These are phyloP conservation scores for Nitzschia palea DNA, from an alignment of 108 stramenopile genomes.

Conservation along the genomic window DNA sequence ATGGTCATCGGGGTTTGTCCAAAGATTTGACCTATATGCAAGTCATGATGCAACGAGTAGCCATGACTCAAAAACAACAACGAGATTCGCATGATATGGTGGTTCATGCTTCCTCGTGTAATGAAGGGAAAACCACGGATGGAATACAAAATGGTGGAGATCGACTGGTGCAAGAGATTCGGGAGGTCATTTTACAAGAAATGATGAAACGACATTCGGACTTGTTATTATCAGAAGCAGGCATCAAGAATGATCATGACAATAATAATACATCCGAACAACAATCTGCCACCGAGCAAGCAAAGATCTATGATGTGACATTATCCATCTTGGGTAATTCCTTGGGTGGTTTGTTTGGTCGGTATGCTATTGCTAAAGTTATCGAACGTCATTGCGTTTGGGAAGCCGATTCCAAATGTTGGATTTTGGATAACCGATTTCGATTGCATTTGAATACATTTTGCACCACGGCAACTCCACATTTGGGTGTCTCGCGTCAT, in stretches of 20 bases:
- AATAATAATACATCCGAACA: background rate
- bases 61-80: conserved; percentile 8
- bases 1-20: conserved; percentile 52
- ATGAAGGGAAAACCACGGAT: conserved; percentile 77
- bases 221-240: background rate
- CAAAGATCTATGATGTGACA: conserved; percentile 39
- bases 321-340: conserved; percentile 85
- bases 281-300: background rate
- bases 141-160: conserved; percentile 78
- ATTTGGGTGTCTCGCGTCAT: conserved; percentile 73
- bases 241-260: background rate
- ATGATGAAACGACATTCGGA: conserved; percentile 34
- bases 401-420: conserved; percentile 13
- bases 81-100: conserved; percentile 44
- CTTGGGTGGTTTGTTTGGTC: conserved; percentile 80
- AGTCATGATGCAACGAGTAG: conserved; percentile 30
- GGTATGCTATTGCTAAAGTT: conserved; percentile 77
- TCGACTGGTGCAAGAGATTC: conserved; percentile 71
- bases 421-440: conserved; percentile 39
- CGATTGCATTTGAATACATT: conserved; percentile 68
- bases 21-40: conserved; percentile 52
- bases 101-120: conserved; percentile 66
- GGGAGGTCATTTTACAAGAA: conserved; percentile 52
- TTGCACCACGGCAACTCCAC: conserved; percentile 87
- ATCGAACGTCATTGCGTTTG: conserved; percentile 25